Conservation (phyloP, 2,329 filamentous ascomycete species). For the Colletotrichum liriopes region DNA sequence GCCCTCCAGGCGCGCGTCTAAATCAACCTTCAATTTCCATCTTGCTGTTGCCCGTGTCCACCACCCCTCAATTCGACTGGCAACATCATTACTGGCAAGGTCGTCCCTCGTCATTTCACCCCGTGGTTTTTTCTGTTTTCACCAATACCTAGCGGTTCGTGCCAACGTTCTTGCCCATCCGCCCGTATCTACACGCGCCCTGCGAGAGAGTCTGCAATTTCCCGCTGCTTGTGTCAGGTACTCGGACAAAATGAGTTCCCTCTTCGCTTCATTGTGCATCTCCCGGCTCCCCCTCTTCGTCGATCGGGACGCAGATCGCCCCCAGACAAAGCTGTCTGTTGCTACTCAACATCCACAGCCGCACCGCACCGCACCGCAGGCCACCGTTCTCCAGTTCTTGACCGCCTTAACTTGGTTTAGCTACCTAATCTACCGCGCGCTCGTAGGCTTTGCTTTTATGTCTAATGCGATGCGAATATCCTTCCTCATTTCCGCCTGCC, state of each 20-base stretch:
- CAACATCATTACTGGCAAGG: not conserved
- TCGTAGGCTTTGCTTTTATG: slow-evolving; percentile 24
- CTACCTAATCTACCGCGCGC: slow-evolving; percentile 6
- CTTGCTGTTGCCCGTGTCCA: slow-evolving; percentile 9
- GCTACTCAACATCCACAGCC: slow-evolving; percentile 11
- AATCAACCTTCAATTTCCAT: slow-evolving; percentile 34
- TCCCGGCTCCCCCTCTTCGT: not conserved
- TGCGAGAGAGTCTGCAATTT: not conserved
- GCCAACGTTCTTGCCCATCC: not conserved
- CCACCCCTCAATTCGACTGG: not conserved
- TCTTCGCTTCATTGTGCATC: not conserved
- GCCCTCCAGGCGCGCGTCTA: slow-evolving; percentile 43
- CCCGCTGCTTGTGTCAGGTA: not conserved
- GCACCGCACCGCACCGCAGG: not conserved
- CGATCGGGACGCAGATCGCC: slow-evolving; percentile 8
- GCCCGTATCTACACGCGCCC: not conserved
- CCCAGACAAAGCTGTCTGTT: slow-evolving; percentile 12
- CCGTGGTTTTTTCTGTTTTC: too few relatives aligned
- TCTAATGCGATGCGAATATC: slow-evolving; percentile 33
- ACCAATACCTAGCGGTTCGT: not conserved
- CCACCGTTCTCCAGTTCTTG: not conserved
- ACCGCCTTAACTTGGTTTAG: not conserved
- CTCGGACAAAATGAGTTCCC: not conserved
- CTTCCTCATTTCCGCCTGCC: slow-evolving; percentile 36
- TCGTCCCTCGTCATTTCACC: not conserved